phyloP scores from a whole-genome alignment of 2,329 filamentous ascomycete species.

The Plenodomus biglobosus region DNA sequence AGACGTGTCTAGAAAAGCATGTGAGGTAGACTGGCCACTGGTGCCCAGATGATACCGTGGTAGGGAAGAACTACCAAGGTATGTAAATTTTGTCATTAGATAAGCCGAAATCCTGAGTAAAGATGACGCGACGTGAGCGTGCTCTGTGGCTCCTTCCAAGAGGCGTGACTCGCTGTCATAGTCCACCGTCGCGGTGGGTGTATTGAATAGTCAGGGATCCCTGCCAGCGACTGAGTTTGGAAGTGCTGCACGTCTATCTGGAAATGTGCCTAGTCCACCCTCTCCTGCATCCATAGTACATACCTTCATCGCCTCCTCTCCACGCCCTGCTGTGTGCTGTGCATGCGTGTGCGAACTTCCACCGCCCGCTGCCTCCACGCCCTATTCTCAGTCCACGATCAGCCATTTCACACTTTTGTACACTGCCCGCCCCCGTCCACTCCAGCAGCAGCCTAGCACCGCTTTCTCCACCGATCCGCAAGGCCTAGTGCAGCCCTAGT shows the following conservation, averaged over 20 bases:
- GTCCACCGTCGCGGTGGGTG: slow-evolving; percentile 3
- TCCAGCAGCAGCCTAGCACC: neutral
- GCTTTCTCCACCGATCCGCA: slow-evolving; percentile 7
- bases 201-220: slow-evolving; percentile 8
- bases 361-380: too few species aligned
- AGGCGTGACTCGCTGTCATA: slow-evolving; percentile 7
- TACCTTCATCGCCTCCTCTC: slow-evolving; percentile 1
- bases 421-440: too few species aligned
- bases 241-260: slow-evolving; percentile 12
- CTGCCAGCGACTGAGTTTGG: slow-evolving; percentile 13
- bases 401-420: too few species aligned
- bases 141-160: slow-evolving; percentile 1
- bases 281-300: slow-evolving; percentile 9
- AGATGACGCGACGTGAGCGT: too few species aligned
- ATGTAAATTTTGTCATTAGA: too few species aligned
- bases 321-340: slow-evolving; percentile 3
- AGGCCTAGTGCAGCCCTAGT: slow-evolving; percentile 3
- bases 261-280: slow-evolving; percentile 8
- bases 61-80: too few species aligned
- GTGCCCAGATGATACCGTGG: too few species aligned
- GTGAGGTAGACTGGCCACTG: too few species aligned
- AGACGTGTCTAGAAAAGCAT: too few species aligned
- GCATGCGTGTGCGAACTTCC: slow-evolving; percentile 1
- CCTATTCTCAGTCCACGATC: too few species aligned
- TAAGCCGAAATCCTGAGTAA: too few species aligned